A percentile compares a stretch with the other conserved stretches of the same genome.
phyloP scores from a whole-genome alignment of 768 basidiomycete genomes.

The Pulveroboletus sp. region DNA sequence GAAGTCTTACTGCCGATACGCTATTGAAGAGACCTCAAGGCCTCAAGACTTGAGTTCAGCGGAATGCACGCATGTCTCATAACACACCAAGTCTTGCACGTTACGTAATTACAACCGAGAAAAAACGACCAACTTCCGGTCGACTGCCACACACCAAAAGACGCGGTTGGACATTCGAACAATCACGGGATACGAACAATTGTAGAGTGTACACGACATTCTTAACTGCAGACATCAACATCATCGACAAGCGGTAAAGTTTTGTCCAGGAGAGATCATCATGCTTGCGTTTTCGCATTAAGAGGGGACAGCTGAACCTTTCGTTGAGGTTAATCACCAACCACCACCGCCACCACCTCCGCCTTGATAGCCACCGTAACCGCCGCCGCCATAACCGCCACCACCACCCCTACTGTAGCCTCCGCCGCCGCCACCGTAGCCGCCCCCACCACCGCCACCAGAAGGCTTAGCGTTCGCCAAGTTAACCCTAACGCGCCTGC shows the following conservation, averaged over 20 bases:
- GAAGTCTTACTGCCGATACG: too few species aligned
- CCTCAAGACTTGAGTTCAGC: too few species aligned
- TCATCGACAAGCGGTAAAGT: constrained; percentile 4
- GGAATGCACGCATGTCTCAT: too few species aligned
- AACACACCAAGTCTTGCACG: too few species aligned
- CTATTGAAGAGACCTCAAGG: too few species aligned
- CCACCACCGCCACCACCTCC: constrained; percentile 1
- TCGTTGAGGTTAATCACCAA: constrained; percentile 8
- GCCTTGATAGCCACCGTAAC: constrained; percentile 2
- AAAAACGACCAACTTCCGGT: too few species aligned
- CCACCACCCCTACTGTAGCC: constrained; percentile 1
- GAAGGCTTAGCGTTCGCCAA: constrained; percentile 29
- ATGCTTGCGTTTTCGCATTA: constrained; percentile 12
- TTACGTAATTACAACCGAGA: too few species aligned
- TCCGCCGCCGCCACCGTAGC: background rate
- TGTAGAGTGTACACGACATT: background rate
- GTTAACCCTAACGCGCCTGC: constrained; percentile 53
- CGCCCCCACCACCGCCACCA: constrained; percentile 20
- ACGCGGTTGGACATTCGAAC: background rate
- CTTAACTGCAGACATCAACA: constrained; percentile 8
- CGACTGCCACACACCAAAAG: background rate
- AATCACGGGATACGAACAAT: background rate
- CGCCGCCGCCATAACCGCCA: constrained; percentile 3
- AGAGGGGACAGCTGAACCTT: background rate
- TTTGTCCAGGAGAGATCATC: constrained; percentile 3